Base-by-base conservation (phyloP, 306 rosid species). In the Chamaecrista fasciculata region DNA sequence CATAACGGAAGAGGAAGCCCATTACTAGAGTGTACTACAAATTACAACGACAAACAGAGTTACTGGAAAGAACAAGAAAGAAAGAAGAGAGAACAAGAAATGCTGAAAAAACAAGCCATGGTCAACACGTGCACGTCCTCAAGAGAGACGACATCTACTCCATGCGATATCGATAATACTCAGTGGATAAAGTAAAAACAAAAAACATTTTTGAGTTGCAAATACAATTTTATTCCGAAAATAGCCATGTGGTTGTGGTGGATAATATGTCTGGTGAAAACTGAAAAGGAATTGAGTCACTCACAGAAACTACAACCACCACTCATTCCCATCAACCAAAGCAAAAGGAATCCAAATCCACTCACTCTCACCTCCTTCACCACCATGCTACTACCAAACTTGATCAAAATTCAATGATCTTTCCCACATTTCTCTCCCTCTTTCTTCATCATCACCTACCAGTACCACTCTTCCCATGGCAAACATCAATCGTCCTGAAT, bases 291-390 rank as follows among this genome's bases (percentile, higher is more conserved):
- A n/a, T n/a, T n/a, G n/a, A n/a, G n/a, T 2, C 4, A 24, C 20
- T 12, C 37, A n/a, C 4, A 2, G 3, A 19, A 36, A 8, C 34
- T 2, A 75, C 64, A 2, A 42, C 48, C 67, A 67, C 91, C 88
- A 85, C 94, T 79, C 84, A 37, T 81, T 76, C 67, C 36, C 51
- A 40, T 44, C 23, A 62, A 64, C 46, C 12, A 73, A 15, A 69
- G 70, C 33, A 28, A 28, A 28, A 28, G 4, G 33, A 70, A 49
- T 61, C 80, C 79, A 78, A 62, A 76, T 67, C 84, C 69, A 37
- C 19, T 36, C 70, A n/a, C 52, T 47, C 44, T 37, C 15, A 49
- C 70, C 60, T 24, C 57, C 70, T 57, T 15, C 52, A 55, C 72
- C 70, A n/a, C 70, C 24, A 70, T 64, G 73, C 15, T 26, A 26